Conservation (phyloP, 495 filamentous ascomycete genomes). For the Durotheca rogersii region DNA sequence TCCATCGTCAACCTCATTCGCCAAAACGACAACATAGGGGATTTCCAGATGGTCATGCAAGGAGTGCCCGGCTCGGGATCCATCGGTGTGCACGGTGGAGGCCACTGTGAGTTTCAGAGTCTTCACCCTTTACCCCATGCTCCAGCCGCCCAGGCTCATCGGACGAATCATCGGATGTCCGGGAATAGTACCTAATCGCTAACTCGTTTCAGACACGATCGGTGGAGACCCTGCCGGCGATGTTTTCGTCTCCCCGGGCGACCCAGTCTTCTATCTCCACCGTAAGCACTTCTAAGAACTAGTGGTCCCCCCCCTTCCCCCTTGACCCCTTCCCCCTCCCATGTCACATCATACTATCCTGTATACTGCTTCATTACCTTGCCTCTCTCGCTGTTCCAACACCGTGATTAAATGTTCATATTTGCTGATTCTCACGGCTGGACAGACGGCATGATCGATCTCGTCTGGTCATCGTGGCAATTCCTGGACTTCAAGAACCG, state of each 20-base stretch:
- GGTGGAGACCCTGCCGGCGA: conserved; percentile 61
- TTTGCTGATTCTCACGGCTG: neutral
- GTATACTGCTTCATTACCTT: too few species aligned
- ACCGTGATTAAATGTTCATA: too few species aligned
- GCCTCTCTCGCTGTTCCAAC: too few species aligned
- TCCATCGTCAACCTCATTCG: conserved; percentile 51
- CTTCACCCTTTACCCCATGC: too few species aligned
- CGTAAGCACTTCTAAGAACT: conserved; percentile 21
- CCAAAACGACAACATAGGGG: conserved; percentile 45
- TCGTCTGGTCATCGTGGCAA: conserved; percentile 70
- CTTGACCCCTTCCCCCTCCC: too few species aligned
- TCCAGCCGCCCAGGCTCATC: too few species aligned
- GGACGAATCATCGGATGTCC: too few species aligned
- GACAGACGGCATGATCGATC: conserved; percentile 17
- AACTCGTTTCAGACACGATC: too few species aligned
- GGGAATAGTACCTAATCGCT: too few species aligned
- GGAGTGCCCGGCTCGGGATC: conserved; percentile 49
- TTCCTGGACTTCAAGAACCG: conserved; percentile 52
- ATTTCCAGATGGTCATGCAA: conserved; percentile 55
- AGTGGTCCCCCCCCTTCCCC: neutral
- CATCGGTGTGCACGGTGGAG: conserved; percentile 62
- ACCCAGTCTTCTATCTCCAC: conserved; percentile 69
- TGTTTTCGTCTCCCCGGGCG: conserved; percentile 59
- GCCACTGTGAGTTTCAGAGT: too few species aligned
- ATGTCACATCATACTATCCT: too few species aligned